These are phyloP conservation scores for Paramecium tetraurelia DNA, from an alignment of 73 alveolate genomes.

Conservation along the genomic window DNA sequence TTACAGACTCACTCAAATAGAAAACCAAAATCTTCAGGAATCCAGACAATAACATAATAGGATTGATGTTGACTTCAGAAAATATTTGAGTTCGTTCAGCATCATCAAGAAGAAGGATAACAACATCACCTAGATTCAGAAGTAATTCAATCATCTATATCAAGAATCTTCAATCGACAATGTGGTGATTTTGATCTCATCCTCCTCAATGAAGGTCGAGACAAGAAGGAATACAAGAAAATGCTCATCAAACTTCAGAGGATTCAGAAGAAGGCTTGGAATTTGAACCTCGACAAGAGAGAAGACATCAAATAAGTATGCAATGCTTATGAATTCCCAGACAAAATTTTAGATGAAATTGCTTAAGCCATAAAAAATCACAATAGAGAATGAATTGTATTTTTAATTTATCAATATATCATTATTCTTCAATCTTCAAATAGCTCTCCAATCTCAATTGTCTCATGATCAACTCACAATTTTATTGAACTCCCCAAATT, in stretches of 20 bases:
- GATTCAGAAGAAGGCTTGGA: slow-evolving; percentile 11
- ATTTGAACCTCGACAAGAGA: not conserved
- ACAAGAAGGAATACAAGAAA: not conserved
- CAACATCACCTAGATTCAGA: not conserved
- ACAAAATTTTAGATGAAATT: not conserved
- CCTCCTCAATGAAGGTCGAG: not conserved
- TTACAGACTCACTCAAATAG: not conserved
- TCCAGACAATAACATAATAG: not conserved
- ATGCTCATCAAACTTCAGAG: not conserved
- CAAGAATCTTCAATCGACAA: not conserved
- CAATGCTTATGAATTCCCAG: not conserved
- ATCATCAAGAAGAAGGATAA: not conserved
- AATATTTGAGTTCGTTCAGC: not conserved
- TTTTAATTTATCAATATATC: not conserved
- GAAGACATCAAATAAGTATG: not conserved
- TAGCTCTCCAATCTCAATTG: not conserved
- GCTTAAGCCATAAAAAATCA: not conserved
- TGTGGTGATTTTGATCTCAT: not conserved
- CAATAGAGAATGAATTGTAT: slow-evolving; percentile 17
- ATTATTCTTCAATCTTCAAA: not conserved
- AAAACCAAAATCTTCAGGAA: not conserved
- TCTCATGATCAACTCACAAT: slow-evolving; percentile 19
- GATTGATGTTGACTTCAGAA: slow-evolving; percentile 28
- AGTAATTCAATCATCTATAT: not conserved
- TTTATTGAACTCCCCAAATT: slow-evolving; percentile 31